A percentile compares a stretch with the other conserved stretches of the same genome.
Evolutionary conservation across 1,284 basidiomycete genomes (phyloP).

Genomic region (Neotropicomus parvogracilis): DNA sequence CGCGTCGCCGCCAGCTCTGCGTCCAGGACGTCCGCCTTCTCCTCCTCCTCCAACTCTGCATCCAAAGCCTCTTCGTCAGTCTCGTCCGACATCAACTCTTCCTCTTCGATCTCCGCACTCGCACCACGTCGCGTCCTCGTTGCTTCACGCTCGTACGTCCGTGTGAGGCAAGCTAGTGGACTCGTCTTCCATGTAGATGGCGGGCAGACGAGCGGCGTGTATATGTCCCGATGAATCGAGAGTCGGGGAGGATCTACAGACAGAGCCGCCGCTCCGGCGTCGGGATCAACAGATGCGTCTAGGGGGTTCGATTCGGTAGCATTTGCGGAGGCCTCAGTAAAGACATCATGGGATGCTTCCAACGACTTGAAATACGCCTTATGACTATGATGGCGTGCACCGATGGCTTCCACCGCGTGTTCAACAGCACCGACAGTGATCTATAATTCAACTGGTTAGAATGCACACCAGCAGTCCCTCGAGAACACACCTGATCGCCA

Average conservation of each 20-base stretch:
- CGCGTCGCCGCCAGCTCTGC: slow-evolving; percentile 14
- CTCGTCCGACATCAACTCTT: slow-evolving; percentile 37
- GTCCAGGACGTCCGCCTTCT: slow-evolving; percentile 43
- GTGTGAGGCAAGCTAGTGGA: slow-evolving; percentile 15
- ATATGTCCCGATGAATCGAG: slow-evolving; percentile 23
- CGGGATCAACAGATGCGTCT: slow-evolving; percentile 6
- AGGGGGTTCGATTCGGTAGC: slow-evolving; percentile 13
- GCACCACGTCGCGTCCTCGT: slow-evolving; percentile 20
- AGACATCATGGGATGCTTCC: slow-evolving; percentile 13
- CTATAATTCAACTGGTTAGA: slow-evolving; percentile 23
- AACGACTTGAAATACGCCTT: slow-evolving; percentile 37
- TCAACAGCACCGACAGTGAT: slow-evolving; percentile 43
- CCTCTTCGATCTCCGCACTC: slow-evolving; percentile 16
- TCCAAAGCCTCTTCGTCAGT: slow-evolving; percentile 43
- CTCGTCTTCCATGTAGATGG: slow-evolving; percentile 21
- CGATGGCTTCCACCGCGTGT: slow-evolving; percentile 44
- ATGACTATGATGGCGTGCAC: slow-evolving; percentile 28
- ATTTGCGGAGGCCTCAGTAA: slow-evolving; percentile 6
- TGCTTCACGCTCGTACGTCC: slow-evolving; percentile 21
- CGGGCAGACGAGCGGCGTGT: slow-evolving; percentile 30
- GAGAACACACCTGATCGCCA: slow-evolving; percentile 22
- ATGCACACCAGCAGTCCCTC: not conserved
- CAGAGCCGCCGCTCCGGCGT: not conserved
- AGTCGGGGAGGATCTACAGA: slow-evolving; percentile 7
- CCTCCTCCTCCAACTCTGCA: slow-evolving; percentile 48